Conservation (phyloP, 148 eudicot genomes). For the Cornus controversa region DNA sequence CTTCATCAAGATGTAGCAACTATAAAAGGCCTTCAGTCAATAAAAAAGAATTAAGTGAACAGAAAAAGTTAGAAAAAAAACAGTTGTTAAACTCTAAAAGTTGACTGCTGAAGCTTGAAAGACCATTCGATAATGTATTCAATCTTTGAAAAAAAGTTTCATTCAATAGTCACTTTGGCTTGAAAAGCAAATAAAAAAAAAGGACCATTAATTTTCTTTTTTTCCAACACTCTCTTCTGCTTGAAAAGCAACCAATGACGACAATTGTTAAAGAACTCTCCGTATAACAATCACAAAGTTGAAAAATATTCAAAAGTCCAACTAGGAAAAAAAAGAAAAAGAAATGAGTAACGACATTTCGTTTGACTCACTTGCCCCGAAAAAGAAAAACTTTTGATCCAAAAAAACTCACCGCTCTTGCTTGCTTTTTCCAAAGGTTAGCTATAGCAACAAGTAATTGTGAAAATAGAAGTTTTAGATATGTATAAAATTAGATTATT, state of each 20-base stretch:
- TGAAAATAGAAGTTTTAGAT: neutral
- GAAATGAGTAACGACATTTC: neutral
- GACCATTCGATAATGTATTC: neutral
- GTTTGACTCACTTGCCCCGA: neutral
- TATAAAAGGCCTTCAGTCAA: neutral
- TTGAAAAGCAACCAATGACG: neutral
- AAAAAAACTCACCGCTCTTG: neutral
- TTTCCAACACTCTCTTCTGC: too few species aligned
- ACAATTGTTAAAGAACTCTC: neutral
- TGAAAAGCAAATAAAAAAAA: too few species aligned
- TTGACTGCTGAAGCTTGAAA: neutral
- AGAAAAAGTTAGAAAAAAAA: neutral
- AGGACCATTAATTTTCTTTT: too few species aligned
- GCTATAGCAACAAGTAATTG: neutral
- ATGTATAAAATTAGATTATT: too few species aligned
- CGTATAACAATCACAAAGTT: neutral
- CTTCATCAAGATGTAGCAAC: neutral
- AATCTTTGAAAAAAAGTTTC: too few species aligned
- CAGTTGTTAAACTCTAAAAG: neutral
- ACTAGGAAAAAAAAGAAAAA: neutral
- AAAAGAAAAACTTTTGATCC: too few species aligned
- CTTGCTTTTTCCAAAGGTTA: neutral
- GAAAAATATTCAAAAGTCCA: neutral
- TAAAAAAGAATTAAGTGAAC: neutral
- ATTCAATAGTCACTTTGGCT: too few species aligned